Evolutionary conservation across 495 filamentous ascomycete species (phyloP).

Genomic region (Delitschia confertaspora): DNA sequence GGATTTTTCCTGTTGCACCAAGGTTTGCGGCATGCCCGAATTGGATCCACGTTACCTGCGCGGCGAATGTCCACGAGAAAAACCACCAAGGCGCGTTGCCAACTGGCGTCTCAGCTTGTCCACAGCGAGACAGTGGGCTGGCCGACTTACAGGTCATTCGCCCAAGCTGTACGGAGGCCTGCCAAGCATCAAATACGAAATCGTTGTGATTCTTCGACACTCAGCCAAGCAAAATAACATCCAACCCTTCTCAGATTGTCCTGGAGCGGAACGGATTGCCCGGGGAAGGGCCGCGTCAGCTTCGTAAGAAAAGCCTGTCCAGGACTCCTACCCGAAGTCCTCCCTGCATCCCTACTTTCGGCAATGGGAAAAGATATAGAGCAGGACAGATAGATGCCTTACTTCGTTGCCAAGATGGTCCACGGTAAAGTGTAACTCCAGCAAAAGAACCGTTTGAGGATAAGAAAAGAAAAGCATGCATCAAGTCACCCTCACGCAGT

Average conservation of each 20-base stretch:
- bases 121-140: slow-evolving; percentile 19
- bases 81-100: slow-evolving; percentile 1
- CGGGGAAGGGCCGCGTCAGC: slow-evolving; percentile 25
- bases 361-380: not conserved
- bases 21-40: not conserved
- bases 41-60: not conserved
- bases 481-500: not conserved
- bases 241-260: slow-evolving; percentile 4
- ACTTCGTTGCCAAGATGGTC: not conserved
- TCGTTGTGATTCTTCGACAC: slow-evolving; percentile 15
- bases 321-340: not conserved
- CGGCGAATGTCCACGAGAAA: not conserved
- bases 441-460: not conserved
- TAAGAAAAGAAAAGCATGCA: not conserved
- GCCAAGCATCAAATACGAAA: slow-evolving; percentile 14
- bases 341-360: not conserved
- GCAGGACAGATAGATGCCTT: not conserved
- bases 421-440: no score
- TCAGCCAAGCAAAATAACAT: slow-evolving; percentile 14
- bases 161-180: slow-evolving; percentile 6
- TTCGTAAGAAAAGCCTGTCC: slow-evolving; percentile 3
- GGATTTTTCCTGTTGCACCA: no score
- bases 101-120: slow-evolving; percentile 18
- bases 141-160: slow-evolving; percentile 19
- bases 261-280: slow-evolving; percentile 14